Base-by-base conservation (phyloP, 192 early-diverging fungal species). In the Podila clonocystis region DNA sequence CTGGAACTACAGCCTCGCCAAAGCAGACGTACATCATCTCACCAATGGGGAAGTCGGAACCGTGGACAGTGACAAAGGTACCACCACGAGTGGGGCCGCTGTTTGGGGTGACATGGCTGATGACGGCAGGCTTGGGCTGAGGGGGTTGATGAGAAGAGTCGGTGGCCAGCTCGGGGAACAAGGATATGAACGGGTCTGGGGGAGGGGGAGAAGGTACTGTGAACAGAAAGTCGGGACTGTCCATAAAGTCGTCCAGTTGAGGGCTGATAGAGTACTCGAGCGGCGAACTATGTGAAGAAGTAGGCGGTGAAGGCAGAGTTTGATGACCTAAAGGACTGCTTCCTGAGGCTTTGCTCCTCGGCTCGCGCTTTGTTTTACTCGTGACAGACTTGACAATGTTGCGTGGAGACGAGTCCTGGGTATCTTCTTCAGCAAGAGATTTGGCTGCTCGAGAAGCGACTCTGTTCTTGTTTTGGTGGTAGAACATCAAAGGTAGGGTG, bases 391-490 rank as follows among this genome's bases (percentile, higher is more conserved):
- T 80, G 50, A 80, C 77, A 20, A 80, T 26, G 49, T 73, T 80
- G 26, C 77, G 77, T 13, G 67, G 29, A 30, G 66, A 38, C 13
- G 28, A 34, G 0, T 70, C 61, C 6, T 65, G 34, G 33, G 26
- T 7, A 20, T 64, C 50, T 30, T 71, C 34, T 19, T 62, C 62
- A 8, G 63, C 65, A 4, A 15, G 41, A 45, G 13, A 13, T 57
- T 80, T 80, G 58, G 70, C 70, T 26, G 68, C 70, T 24, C 76
- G 76, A 3, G 76, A 79, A 0, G 77, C 77, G 28, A 72, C 70
- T 50, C 77, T 63, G 66, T 80, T 80, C 33, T 80, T 80, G 67
- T 80, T 80, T 66, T 80, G 77, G 38, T 80, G 77, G 9, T 80
- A 80, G 71, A 80, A 71, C 77, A 80, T 80, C 52, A 80, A 34